Conservation (phyloP, 2,329 filamentous ascomycete species). For the Colletotrichum spinosum region DNA sequence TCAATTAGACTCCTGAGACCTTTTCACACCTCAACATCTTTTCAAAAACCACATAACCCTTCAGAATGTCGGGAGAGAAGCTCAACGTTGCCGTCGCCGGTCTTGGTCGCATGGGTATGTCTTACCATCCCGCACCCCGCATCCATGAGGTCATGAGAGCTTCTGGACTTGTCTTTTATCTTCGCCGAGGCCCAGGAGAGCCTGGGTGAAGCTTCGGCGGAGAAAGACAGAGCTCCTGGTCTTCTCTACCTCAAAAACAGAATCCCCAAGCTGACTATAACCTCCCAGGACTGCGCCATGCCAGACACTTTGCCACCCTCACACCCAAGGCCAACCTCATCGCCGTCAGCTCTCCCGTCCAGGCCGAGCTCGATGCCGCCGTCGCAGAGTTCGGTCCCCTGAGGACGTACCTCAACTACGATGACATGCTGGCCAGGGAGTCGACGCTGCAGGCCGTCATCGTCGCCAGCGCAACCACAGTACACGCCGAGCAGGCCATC, state of each 20-base stretch:
- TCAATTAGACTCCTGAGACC: background rate
- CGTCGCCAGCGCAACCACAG: constrained; percentile 58
- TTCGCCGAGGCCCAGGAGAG: too few species aligned
- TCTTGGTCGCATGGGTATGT: constrained; percentile 61
- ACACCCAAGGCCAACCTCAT: constrained; percentile 30
- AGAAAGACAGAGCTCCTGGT: background rate
- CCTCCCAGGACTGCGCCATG: constrained; percentile 17
- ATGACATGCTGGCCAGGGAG: constrained; percentile 27
- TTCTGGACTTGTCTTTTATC: background rate
- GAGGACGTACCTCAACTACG: constrained; percentile 27
- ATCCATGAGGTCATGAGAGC: background rate
- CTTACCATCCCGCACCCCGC: background rate
- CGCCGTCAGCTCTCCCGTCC: constrained; percentile 29
- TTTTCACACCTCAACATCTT: background rate
- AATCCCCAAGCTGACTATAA: background rate
- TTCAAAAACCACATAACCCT: background rate
- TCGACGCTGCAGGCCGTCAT: constrained; percentile 51
- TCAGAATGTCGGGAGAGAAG: constrained; percentile 38
- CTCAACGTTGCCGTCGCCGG: constrained; percentile 60
- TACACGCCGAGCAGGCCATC: constrained; percentile 68
- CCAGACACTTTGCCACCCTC: constrained; percentile 30
- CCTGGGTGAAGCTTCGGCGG: too few species aligned
- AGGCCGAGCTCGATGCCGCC: constrained; percentile 30
- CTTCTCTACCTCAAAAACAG: background rate
- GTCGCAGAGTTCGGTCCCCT: constrained; percentile 27